These are phyloP conservation scores for Boletus subcaerulescens DNA, from an alignment of 768 basidiomycete genomes.

Conservation along the genomic window DNA sequence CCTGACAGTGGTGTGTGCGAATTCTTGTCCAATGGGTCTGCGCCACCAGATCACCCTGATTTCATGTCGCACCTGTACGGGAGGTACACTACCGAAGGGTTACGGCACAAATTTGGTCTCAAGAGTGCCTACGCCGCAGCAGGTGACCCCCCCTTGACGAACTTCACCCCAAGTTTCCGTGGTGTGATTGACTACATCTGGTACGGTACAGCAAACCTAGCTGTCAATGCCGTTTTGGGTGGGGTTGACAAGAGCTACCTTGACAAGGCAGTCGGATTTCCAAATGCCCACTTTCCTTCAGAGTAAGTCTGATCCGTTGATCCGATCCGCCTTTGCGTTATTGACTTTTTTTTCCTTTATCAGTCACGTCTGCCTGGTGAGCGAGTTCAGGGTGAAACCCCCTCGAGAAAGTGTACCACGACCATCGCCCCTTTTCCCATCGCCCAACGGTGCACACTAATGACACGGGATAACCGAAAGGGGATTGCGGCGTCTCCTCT, in stretches of 20 bases:
- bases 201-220: conserved; percentile 73
- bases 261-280: conserved; percentile 92
- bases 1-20: conserved; percentile 90
- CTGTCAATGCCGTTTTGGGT: conserved; percentile 80
- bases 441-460: conserved; percentile 36
- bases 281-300: conserved; percentile 93
- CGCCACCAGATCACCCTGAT: conserved; percentile 78
- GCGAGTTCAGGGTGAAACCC: conserved; percentile 79
- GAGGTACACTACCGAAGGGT: conserved; percentile 84
- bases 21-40: conserved; percentile 70
- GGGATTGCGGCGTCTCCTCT: conserved; percentile 3
- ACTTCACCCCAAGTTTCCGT: conserved; percentile 84
- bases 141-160: conserved; percentile 74
- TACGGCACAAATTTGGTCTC: conserved; percentile 74
- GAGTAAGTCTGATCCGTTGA: conserved; percentile 61
- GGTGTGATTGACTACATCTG: conserved; percentile 93
- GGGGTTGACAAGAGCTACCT: conserved; percentile 84
- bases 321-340: conserved; percentile 1
- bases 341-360: conserved; percentile 11
- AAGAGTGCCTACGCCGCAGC: conserved; percentile 77
- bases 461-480: not conserved
- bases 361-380: conserved; percentile 70
- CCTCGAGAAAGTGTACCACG: conserved; percentile 47
- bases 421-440: conserved; percentile 39
- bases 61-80: conserved; percentile 93